phyloP scores from a whole-genome alignment of 805 yeast species.

The Yamadazyma akitaensis region DNA sequence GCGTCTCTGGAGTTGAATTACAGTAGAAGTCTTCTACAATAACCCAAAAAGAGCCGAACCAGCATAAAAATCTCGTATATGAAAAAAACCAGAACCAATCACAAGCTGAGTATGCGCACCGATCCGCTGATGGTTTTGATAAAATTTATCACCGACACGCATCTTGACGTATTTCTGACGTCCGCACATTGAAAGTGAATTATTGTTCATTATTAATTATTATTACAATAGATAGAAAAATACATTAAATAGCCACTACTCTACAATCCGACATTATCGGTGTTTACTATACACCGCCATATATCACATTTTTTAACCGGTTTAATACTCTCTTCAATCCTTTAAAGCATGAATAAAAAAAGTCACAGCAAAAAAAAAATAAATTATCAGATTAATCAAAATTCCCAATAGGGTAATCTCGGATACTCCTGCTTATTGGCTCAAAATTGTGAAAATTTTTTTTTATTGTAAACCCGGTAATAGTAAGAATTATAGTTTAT shows the following conservation, averaged over 20 bases:
- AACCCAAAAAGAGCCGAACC: neutral
- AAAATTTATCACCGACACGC: constrained; percentile 3
- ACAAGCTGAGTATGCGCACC: neutral
- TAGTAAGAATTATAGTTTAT: neutral
- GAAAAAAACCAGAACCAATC: constrained; percentile 2
- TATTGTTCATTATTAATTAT: too few relatives aligned
- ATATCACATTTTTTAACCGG: too few relatives aligned
- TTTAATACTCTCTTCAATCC: too few relatives aligned
- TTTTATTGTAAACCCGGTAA: neutral
- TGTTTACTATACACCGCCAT: too few relatives aligned
- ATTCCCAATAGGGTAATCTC: constrained; percentile 1
- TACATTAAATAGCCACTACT: too few relatives aligned
- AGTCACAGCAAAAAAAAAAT: neutral
- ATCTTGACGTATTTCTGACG: constrained; percentile 1
- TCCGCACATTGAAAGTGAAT: neutral
- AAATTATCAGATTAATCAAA: constrained; percentile 8
- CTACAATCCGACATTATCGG: too few relatives aligned
- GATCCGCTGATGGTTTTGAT: constrained; percentile 2
- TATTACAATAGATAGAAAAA: neutral
- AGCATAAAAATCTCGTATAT: neutral
- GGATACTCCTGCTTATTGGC: constrained; percentile 1
- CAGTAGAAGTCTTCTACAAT: neutral
- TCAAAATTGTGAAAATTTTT: neutral
- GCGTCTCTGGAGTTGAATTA: too few relatives aligned
- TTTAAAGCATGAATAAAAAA: too few relatives aligned